Base-by-base conservation (phyloP, 331 rosid species). In the Erythrophleum ivorense region DNA sequence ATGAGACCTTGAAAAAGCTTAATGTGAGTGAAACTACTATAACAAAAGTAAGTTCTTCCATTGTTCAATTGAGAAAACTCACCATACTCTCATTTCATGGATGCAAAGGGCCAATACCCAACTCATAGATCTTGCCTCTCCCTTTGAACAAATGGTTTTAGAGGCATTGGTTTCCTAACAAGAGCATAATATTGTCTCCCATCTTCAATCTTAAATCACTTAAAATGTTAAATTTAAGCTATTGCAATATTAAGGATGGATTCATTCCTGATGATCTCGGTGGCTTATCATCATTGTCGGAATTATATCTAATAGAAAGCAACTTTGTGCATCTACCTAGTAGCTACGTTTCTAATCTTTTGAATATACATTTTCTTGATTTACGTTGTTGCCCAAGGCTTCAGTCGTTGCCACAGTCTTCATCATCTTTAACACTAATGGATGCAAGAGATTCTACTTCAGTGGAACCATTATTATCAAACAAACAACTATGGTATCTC, bases 21-120 rank as follows among this genome's bases (percentile, higher is more conserved):
- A 9, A 38, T 38, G 50, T n/a, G 14, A 11, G 13, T 67, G 73
- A 4, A 40, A 40, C 38, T 75, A 53, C 57, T 9, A 24, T 75
- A 75, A 48, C 3, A 75, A 70, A 59, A 14, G 18, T 59, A 33
- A 70, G 70, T 21, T 59, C 71, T 13, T 59, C 40, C 2, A 73
- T 53, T 9, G 10, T 19, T 57, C 63, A 57, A 0, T 57, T 57
- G 3, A 19, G 12, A 9, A 57, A 57, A 1, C 31, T 57, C 3
- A 19, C 4, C 0, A 4, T 16, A 53, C 19, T 53, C 5, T 21
- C 33, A 5, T 57, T n/a, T 57, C 19, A 21, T 19, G 58, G 58
- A 53, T 53, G 58, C 58, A 53, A 14, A 53, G 58, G 58, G 3
- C 14, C 21, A 53, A 16, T 21, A 53, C 14, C 7, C 58, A 53